These are phyloP conservation scores for Aureobasidium zeae DNA, from an alignment of 2,329 filamentous ascomycete genomes.

Conservation along the genomic window DNA sequence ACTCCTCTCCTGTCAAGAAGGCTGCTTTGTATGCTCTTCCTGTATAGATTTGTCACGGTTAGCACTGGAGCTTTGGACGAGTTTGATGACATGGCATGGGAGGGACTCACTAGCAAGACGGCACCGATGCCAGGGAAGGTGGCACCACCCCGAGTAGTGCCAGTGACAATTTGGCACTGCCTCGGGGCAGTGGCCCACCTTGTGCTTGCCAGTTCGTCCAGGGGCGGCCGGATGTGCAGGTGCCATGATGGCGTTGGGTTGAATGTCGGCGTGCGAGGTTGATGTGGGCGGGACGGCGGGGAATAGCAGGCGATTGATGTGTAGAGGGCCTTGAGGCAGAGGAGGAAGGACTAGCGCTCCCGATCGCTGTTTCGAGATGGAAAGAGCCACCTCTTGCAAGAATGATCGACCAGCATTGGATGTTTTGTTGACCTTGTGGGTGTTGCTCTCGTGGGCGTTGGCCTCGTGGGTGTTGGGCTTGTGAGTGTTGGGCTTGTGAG, in stretches of 20 bases:
- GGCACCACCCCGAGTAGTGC: not conserved
- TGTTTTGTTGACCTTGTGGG: too few species aligned
- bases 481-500: too few species aligned
- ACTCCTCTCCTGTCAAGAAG: not conserved
- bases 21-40: not conserved
- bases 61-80: not conserved
- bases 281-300: not conserved
- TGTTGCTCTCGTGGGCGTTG: too few species aligned
- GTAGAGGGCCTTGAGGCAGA: too few species aligned
- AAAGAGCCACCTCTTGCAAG: too few species aligned
- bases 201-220: too few species aligned
- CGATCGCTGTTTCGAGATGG: too few species aligned
- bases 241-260: not conserved
- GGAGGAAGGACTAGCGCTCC: too few species aligned
- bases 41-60: not conserved
- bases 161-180: not conserved
- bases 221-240: too few species aligned
- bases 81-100: not conserved
- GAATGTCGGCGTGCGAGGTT: not conserved
- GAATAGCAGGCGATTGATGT: not conserved
- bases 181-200: too few species aligned
- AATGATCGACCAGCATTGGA: too few species aligned
- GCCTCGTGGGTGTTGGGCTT: too few species aligned
- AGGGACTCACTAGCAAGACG: not conserved
- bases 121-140: not conserved